Conservation (phyloP, 1,139 yeast genomes). For the Protomyces inundatus region DNA sequence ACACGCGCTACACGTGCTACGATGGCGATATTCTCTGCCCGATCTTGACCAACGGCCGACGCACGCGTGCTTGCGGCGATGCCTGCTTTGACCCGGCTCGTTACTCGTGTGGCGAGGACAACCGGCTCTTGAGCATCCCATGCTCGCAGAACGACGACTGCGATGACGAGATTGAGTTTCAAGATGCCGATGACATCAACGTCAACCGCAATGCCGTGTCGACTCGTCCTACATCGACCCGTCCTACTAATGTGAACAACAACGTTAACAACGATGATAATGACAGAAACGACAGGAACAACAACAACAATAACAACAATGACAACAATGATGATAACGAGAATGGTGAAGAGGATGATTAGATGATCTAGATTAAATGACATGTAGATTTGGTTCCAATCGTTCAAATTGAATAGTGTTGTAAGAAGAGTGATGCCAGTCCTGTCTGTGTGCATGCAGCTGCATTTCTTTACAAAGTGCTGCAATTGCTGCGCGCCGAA, state of each 20-base stretch:
- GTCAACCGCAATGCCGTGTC: neutral
- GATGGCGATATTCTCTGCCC: neutral
- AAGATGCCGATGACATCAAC: neutral
- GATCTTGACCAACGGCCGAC: neutral
- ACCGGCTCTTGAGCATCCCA: neutral
- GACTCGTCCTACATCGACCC: neutral
- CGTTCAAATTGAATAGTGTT: too few relatives aligned
- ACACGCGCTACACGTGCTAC: neutral
- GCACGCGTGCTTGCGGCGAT: neutral
- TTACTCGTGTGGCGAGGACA: neutral
- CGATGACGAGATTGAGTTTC: neutral
- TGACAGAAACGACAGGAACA: neutral
- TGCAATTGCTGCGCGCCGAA: too few relatives aligned
- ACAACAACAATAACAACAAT: too few relatives aligned
- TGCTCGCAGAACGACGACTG: neutral
- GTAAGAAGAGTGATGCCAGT: too few relatives aligned
- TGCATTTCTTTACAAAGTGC: too few relatives aligned
- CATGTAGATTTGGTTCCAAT: too few relatives aligned
- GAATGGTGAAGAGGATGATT: too few relatives aligned
- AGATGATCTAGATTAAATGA: too few relatives aligned
- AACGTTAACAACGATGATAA: neutral
- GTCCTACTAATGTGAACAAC: neutral
- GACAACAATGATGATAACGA: too few relatives aligned
- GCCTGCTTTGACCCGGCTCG: neutral
- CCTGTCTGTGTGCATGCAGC: too few relatives aligned